Evolutionary conservation across 2,329 filamentous ascomycete species (phyloP).

Genomic region (Pseudopithomyces chartarum): DNA sequence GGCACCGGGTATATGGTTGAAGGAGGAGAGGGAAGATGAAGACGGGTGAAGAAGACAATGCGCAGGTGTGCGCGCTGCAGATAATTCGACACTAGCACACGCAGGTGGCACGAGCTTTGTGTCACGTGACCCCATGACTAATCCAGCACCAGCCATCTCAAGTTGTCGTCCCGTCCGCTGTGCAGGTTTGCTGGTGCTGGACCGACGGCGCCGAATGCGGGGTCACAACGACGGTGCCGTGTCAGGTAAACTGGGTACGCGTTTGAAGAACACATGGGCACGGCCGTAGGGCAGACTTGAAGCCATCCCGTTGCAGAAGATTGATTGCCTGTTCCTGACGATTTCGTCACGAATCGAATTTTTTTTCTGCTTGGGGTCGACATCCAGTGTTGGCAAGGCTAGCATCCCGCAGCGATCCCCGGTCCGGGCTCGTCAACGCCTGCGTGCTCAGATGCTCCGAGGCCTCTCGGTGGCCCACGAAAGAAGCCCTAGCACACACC

Average conservation of each 20-base stretch:
- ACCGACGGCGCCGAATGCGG: neutral
- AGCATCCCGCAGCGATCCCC: neutral
- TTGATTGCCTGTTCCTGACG: conserved; percentile 4
- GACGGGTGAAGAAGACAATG: conserved; percentile 9
- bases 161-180: too few relatives aligned
- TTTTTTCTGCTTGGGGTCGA: neutral
- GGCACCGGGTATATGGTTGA: conserved; percentile 22
- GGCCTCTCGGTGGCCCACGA: too few relatives aligned
- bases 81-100: neutral
- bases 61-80: neutral
- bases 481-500: too few relatives aligned
- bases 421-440: neutral
- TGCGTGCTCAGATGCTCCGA: neutral
- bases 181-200: neutral
- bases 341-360: neutral
- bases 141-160: neutral
- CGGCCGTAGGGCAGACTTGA: neutral
- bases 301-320: too few relatives aligned
- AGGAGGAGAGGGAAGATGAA: conserved; percentile 12
- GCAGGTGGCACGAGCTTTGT: too few relatives aligned
- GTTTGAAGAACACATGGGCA: too few relatives aligned
- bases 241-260: too few relatives aligned
- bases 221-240: neutral
- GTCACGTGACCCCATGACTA: neutral
- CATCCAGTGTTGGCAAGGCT: neutral